Base-by-base conservation (phyloP, 2,329 filamentous ascomycete species). In the Diplodia intermedia region DNA sequence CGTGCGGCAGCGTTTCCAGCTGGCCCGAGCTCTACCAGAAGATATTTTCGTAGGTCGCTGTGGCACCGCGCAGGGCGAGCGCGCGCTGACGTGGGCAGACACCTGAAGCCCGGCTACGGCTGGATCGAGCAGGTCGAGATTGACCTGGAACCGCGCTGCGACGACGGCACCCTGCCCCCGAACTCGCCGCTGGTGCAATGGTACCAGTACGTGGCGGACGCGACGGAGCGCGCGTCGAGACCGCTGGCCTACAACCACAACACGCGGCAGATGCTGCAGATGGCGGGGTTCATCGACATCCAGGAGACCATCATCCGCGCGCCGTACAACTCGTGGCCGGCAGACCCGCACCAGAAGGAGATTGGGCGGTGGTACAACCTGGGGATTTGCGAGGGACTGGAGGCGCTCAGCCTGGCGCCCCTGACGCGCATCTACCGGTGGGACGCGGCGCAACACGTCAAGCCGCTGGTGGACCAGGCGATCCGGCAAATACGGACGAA, bases 51-150 rank as follows among this genome's bases (percentile, higher is more conserved):
- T 91, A 82, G 73, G 88, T 78, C 36, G 56, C 33, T 50, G 50
- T 57, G 69, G 36, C 47, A 49, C 49, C 36, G 26, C n/a, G 40
- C 18, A 11, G 26, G 52, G 26, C 11, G 68, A 23, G 36, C 49
- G 36, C 12, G 29, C 5, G 50, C n/a, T 52, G 47, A 57, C 52
- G 68, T 40, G 15, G n/a, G 60, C 71, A 93, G 90, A 65, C 91
- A 96, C 75, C 84, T 97, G 31, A 89, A 88, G 72, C 92, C 93
- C 1, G 89, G 90, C 1, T 85, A 82, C 50, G 94, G 94, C 66
- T 86, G 85, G 75, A 85, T 97, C 67, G 94, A 98, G 79, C 93
- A 97, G 72, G 87, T 97, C 57, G 94, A 98, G 77, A 90, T 98
- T 66, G 93, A 98, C 78, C 91, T 91, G 79, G 83, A 86, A 57